These are phyloP conservation scores for Suhomyces kunorum DNA, from an alignment of 1,139 yeast genomes.

Conservation along the genomic window DNA sequence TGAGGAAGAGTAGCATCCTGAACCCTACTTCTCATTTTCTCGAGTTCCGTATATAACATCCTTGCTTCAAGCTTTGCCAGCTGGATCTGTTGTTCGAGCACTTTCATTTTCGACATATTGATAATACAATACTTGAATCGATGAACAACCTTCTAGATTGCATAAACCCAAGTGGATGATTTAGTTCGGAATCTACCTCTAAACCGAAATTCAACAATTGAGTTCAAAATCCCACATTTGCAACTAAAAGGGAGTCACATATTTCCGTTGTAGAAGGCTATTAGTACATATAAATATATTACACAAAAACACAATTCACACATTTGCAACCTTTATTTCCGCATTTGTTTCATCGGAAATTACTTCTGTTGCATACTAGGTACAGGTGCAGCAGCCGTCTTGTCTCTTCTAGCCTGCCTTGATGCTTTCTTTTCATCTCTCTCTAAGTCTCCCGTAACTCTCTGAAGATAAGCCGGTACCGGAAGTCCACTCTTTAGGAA, in stretches of 20 bases:
- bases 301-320: neutral
- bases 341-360: neutral
- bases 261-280: too few species aligned
- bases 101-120: neutral
- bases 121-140: too few species aligned
- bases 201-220: too few species aligned
- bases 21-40: constrained; percentile 39
- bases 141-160: too few species aligned
- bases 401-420: constrained; percentile 31
- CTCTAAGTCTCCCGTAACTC: constrained; percentile 86
- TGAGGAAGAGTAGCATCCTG: constrained; percentile 50
- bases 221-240: constrained; percentile 4
- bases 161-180: too few species aligned
- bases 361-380: constrained; percentile 20
- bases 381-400: constrained; percentile 47
- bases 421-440: constrained; percentile 43
- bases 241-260: neutral
- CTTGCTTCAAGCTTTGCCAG: constrained; percentile 50
- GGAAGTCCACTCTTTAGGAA: constrained; percentile 70
- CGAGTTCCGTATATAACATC: constrained; percentile 50
- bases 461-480: constrained; percentile 73
- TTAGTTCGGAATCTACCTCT: too few species aligned
- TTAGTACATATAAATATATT: too few species aligned
- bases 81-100: constrained; percentile 24
- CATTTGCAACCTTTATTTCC: neutral